A percentile compares a stretch with the other conserved stretches of the same genome.
Conservation (phyloP, 768 basidiomycete genomes). For the Boletus rex-veris region DNA sequence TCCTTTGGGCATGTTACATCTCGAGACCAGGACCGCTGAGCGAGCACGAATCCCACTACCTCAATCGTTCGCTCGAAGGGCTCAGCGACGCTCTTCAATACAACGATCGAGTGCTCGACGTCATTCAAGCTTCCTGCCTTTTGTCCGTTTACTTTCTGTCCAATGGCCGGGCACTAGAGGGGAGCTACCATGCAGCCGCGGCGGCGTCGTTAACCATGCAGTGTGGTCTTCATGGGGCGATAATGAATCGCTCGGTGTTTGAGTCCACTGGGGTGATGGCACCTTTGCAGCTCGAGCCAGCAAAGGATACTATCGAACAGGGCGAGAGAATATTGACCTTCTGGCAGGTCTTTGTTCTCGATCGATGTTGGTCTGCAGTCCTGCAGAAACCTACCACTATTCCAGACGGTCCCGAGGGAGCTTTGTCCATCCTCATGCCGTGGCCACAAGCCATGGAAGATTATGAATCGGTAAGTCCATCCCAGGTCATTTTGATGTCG, state of each 20-base stretch:
- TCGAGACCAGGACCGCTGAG: slow-evolving; percentile 68
- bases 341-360: slow-evolving; percentile 81
- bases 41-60: slow-evolving; percentile 71
- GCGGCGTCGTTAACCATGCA: slow-evolving; percentile 73
- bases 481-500: slow-evolving; percentile 3
- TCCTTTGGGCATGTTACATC: slow-evolving; percentile 79
- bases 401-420: slow-evolving; percentile 56
- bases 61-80: slow-evolving; percentile 57
- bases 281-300: slow-evolving; percentile 50
- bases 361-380: slow-evolving; percentile 77
- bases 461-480: slow-evolving; percentile 60
- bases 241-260: slow-evolving; percentile 31
- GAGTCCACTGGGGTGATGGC: slow-evolving; percentile 35
- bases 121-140: slow-evolving; percentile 74
- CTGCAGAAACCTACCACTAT: slow-evolving; percentile 65
- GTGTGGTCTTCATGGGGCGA: slow-evolving; percentile 58
- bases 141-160: slow-evolving; percentile 73
- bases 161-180: slow-evolving; percentile 74
- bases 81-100: slow-evolving; percentile 61
- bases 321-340: slow-evolving; percentile 74
- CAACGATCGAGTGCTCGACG: slow-evolving; percentile 56
- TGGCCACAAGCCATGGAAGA: slow-evolving; percentile 75
- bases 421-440: slow-evolving; percentile 62
- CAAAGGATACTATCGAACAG: slow-evolving; percentile 56
- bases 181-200: slow-evolving; percentile 71